phyloP scores from a whole-genome alignment of 768 basidiomycete genomes.

The Macrolepiota dolichaula region DNA sequence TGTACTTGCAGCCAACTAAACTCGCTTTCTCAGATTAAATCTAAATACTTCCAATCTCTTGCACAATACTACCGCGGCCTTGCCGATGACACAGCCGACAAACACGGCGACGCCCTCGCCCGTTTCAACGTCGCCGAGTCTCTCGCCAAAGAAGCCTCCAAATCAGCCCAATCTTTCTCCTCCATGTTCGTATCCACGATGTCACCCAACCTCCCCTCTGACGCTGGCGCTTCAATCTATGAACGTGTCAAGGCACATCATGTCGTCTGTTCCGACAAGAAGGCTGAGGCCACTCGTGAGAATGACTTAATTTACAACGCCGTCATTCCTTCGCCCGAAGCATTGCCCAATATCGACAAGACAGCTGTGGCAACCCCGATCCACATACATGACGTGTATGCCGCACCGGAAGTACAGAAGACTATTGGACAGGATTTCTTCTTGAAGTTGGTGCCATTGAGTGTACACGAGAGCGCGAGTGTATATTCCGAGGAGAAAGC shows the following conservation, averaged over 20 bases:
- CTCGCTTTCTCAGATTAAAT: constrained; percentile 65
- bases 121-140: constrained; percentile 76
- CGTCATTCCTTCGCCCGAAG: constrained; percentile 73
- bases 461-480: constrained; percentile 93
- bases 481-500: constrained; percentile 99
- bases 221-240: constrained; percentile 73
- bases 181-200: constrained; percentile 67
- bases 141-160: constrained; percentile 79
- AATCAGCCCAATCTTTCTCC: constrained; percentile 64
- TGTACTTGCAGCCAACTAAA: constrained; percentile 4
- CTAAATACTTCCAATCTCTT: constrained; percentile 84
- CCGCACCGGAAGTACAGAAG: constrained; percentile 87
- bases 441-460: constrained; percentile 79
- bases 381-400: constrained; percentile 93
- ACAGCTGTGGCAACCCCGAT: constrained; percentile 78
- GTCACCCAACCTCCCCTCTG: constrained; percentile 82
- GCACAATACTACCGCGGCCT: constrained; percentile 84
- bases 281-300: constrained; percentile 75
- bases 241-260: constrained; percentile 85
- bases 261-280: constrained; percentile 71
- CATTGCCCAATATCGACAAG: constrained; percentile 82
- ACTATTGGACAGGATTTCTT: constrained; percentile 94
- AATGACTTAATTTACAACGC: constrained; percentile 99
- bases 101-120: constrained; percentile 84
- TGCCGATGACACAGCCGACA: constrained; percentile 70